Percentiles rank a stretch among this genome's conserved stretches.
These are phyloP conservation scores for Boeremia exigua DNA, from an alignment of 2,329 filamentous ascomycete genomes.

Conservation along the genomic window DNA sequence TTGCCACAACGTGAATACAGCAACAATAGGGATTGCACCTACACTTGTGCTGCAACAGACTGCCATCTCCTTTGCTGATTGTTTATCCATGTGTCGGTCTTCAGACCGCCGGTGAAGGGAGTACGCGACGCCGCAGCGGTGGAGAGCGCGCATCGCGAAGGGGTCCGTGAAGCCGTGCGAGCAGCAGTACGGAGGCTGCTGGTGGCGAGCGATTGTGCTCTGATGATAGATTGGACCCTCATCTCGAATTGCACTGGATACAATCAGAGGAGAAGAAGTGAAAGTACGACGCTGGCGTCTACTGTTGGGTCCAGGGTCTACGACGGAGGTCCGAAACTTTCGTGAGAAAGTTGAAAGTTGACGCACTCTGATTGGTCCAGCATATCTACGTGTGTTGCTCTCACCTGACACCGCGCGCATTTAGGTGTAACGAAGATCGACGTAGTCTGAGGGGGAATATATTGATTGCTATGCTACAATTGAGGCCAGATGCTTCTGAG, in stretches of 20 bases:
- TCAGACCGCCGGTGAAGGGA: conserved; percentile 35
- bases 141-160: conserved; percentile 43
- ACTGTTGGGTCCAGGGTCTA: conserved; percentile 30
- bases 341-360: not conserved
- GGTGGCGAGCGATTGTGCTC: conserved; percentile 42
- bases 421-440: not conserved
- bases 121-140: conserved; percentile 39
- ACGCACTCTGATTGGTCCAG: conserved; percentile 3
- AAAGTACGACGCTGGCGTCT: conserved; percentile 37
- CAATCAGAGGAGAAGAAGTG: conserved; percentile 24
- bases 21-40: conserved; percentile 24
- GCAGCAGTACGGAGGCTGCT: conserved; percentile 38
- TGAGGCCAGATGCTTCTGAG: not conserved
- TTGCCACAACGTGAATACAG: not conserved
- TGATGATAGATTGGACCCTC: conserved; percentile 43
- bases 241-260: conserved; percentile 29
- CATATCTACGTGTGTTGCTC: not conserved
- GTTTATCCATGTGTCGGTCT: conserved; percentile 38
- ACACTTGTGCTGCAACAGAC: conserved; percentile 48
- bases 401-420: conserved; percentile 27
- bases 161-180: conserved; percentile 29
- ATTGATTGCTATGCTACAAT: conserved; percentile 26
- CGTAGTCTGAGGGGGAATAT: conserved; percentile 18
- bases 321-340: conserved; percentile 28
- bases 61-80: conserved; percentile 46